phyloP scores from a whole-genome alignment of 371 early-diverging fungal genomes.

The Fennellomyces sp. region DNA sequence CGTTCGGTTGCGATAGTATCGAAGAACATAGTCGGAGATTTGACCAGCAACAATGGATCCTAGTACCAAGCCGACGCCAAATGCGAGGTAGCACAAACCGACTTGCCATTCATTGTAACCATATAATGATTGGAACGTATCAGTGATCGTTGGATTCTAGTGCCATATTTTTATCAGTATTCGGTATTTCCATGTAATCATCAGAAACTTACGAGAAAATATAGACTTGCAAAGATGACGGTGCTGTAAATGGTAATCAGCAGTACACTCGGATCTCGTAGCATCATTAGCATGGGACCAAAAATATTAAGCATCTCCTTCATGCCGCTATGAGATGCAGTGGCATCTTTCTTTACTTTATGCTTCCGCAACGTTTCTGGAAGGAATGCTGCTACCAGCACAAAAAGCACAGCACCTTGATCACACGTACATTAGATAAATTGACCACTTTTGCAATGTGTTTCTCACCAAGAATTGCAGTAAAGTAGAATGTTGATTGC shows the following conservation, averaged over 20 bases:
- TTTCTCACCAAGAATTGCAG: constrained; percentile 46
- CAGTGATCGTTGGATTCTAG: constrained; percentile 46
- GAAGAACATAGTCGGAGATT: constrained; percentile 48
- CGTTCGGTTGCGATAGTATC: constrained; percentile 16
- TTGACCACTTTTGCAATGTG: not conserved
- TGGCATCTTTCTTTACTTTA: not conserved
- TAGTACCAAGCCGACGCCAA: constrained; percentile 47
- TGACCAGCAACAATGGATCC: constrained; percentile 54
- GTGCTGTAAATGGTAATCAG: constrained; percentile 30
- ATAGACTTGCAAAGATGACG: constrained; percentile 29
- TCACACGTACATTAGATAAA: not conserved
- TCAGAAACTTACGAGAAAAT: constrained; percentile 29
- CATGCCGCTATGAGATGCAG: not conserved
- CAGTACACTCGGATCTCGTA: constrained; percentile 25
- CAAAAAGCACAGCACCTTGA: constrained; percentile 17
- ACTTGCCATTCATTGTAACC: constrained; percentile 31
- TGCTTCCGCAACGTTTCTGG: constrained; percentile 31
- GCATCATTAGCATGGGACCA: constrained; percentile 25
- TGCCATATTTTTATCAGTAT: no score
- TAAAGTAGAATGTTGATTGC: constrained; percentile 67
- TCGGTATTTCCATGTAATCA: no score
- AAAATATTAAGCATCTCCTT: constrained; percentile 9
- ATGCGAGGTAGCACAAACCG: constrained; percentile 50
- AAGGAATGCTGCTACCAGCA: constrained; percentile 22
- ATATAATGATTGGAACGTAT: constrained; percentile 37